Base-by-base conservation (phyloP, 805 yeast genomes). In the Kodamaea lidongshanica region DNA sequence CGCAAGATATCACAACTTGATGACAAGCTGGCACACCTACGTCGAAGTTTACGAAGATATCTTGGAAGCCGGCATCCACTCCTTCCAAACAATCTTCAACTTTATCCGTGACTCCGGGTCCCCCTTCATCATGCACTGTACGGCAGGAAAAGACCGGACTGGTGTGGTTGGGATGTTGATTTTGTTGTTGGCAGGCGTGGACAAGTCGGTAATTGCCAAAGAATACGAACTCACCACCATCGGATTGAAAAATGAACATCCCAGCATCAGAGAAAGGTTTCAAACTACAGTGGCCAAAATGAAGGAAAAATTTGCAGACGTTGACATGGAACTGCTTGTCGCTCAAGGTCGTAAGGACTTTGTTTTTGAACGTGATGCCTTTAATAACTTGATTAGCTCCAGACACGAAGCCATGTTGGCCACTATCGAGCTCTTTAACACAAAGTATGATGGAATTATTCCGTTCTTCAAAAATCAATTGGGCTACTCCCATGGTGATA, bases 91-190 rank as follows among this genome's bases (percentile, higher is more conserved):
- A 6, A 66, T 84, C 18, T 72, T 83, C 43, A 52, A 57, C 27
- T 72, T 63, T 44, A 58, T 85, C 27, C 60, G 77, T 26, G 84
- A 79, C 34, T 59, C 56, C 12, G 69, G 72, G 3, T 37, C 44
- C 12, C 61, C 66, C 6, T 56, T 85, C 35, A 54, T 79, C 7
- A 73, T 77, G 52, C 89, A 83, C 48, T 85, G 94, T 55, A 74
- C 88, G 4, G 89, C 89, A 1, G 95, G 95, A 2, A 85, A 84
- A 51, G 95, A 85, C 50, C 68, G 94, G 25, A 84, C 95, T 0
- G 95, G 94, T 0, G 65, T 83, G 9, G 49, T 81, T 40, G 70
- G 78, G 2, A 81, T 85, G 76, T 51, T 85, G 37, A 59, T 84
- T 4, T 60, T 84, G 25, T 56, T 74, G 12, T 49, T 82, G 6